Evolutionary conservation across 2,329 filamentous ascomycete species (phyloP), one percentile per base, ranked within the genome.

Genomic region (Alternaria sp.): DNA sequence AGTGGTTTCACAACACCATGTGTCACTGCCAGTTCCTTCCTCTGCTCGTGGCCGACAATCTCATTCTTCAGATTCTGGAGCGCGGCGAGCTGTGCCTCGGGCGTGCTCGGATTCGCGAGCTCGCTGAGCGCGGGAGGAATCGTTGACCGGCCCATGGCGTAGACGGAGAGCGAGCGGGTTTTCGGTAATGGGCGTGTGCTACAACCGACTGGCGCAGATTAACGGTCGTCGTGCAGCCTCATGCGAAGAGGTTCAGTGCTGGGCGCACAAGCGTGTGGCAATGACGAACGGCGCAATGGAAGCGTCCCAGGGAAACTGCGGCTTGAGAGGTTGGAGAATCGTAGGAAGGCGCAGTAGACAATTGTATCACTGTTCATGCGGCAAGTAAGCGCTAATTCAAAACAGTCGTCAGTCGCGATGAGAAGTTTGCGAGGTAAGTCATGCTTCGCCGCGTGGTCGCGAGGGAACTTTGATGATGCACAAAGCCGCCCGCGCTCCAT

Each of bases 41-140:
- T 90, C 79, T 95, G 90, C 32, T 91, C 86, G 79, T 98, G 93
- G 23, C 96, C 96, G 63, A 97, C 89, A 51, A 97, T 87, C 67
- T 96, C 91, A 79, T 97, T 96, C 83, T 97, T 98, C 28, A 99
- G 83, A 45, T 85, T 84, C 68, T 90, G 88, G 47, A 97, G 85
- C 53, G 89, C 87, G 25, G 84, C 82, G 44, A 83, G 74, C 64
- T 83, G 82, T n/a, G 79, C 76, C 53, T 79, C 73, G 36, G 74
- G 71, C 11, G 73, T 73, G 32, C 71, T 76, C n/a, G 80, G 78
- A 46, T 75, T 77, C 36, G 74, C 73, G 25, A 82, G 77, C 72
- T 81, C 80, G 32, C 68, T 64, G 64, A 82, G 74, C 57, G 77
- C 77, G 15, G 77, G 67, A 15, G 77, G 77, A 10, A 80, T 76